Evolutionary conservation across 345 rosid species (phyloP).

Genomic region (Populus alba): DNA sequence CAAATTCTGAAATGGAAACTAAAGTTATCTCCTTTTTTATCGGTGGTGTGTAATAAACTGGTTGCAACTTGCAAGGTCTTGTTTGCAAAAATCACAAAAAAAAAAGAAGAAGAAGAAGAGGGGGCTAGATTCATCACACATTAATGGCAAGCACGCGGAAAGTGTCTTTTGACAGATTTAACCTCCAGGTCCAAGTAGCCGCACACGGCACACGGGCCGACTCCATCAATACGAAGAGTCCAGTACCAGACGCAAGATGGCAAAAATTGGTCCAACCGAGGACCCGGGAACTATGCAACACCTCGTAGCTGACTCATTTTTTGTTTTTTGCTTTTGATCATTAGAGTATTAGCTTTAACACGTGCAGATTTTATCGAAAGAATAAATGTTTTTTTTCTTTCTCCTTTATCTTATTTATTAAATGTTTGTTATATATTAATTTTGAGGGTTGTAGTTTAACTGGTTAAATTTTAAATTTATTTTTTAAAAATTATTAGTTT

Average conservation of each 20-base stretch:
- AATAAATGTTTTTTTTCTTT: too few species aligned
- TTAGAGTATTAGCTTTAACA: background rate
- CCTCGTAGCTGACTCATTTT: background rate
- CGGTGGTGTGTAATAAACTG: background rate
- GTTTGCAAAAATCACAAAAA: constrained; percentile 20
- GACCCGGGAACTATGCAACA: constrained; percentile 15
- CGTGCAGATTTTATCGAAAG: too few species aligned
- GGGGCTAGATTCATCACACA: constrained; percentile 31
- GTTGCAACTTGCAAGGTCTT: background rate
- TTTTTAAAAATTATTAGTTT: too few species aligned
- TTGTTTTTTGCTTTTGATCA: background rate
- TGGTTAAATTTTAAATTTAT: too few species aligned
- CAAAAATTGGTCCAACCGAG: constrained; percentile 12
- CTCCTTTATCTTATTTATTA: too few species aligned
- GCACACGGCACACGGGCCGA: constrained; percentile 15
- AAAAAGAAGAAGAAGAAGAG: background rate
- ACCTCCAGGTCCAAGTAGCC: constrained; percentile 16
- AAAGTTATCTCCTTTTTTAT: background rate
- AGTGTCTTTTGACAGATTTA: constrained; percentile 36
- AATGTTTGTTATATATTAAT: too few species aligned
- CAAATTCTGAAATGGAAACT: too few species aligned
- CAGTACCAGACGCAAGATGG: background rate
- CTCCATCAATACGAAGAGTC: constrained; percentile 1
- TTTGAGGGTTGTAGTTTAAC: too few species aligned
- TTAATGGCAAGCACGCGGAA: constrained; percentile 56